phyloP scores from a whole-genome alignment of 2,329 filamentous ascomycete species.

The Colletotrichum sublineola region DNA sequence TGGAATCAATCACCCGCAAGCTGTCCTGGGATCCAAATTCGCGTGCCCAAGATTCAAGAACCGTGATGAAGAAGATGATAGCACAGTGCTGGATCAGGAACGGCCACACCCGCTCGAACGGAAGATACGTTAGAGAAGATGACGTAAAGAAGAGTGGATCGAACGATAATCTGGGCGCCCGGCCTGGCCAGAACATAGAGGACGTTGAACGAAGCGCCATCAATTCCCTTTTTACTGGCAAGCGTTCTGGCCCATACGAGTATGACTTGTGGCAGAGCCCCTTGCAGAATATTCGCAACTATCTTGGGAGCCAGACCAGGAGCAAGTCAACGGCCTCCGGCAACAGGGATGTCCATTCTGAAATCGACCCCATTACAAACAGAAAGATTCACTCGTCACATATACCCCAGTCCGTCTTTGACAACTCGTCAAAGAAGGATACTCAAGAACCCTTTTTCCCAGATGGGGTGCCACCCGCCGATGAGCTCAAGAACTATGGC shows the following conservation, averaged over 20 bases:
- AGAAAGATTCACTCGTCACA: constrained; percentile 56
- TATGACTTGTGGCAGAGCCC: constrained; percentile 50
- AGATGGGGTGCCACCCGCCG: constrained; percentile 51
- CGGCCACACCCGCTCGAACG: constrained; percentile 44
- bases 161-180: constrained; percentile 54
- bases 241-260: constrained; percentile 43
- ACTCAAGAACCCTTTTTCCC: constrained; percentile 48
- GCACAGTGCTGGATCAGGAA: constrained; percentile 55
- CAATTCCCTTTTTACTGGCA: constrained; percentile 57
- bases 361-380: constrained; percentile 73
- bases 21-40: constrained; percentile 61
- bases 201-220: constrained; percentile 61
- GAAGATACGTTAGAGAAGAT: constrained; percentile 54
- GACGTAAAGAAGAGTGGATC: constrained; percentile 54
- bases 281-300: constrained; percentile 52
- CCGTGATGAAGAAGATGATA: constrained; percentile 57
- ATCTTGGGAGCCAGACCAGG: constrained; percentile 45
- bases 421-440: constrained; percentile 19
- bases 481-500: constrained; percentile 54
- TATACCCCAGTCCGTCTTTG: constrained; percentile 38
- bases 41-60: constrained; percentile 52
- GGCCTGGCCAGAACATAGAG: constrained; percentile 58
- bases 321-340: constrained; percentile 26
- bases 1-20: constrained; percentile 59
- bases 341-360: constrained; percentile 50